Base-by-base conservation (phyloP, 2,329 filamentous ascomycete species). In the Nemania diffusa region DNA sequence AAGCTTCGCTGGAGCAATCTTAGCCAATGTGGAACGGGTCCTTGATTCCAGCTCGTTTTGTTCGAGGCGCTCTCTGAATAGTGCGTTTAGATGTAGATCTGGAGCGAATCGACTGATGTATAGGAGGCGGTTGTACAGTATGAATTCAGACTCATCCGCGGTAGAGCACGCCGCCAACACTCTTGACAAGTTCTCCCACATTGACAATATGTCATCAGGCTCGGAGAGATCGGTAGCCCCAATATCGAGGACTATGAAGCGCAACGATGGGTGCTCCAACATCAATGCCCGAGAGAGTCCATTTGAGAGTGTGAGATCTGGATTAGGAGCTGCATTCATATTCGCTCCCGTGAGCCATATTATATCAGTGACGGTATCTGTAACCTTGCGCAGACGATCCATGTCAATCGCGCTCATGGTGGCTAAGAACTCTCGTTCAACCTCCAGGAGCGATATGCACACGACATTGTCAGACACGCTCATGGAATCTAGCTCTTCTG, bases 71-170 rank as follows among this genome's bases (percentile, higher is more conserved):
- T 44, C 46, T n/a, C 46, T 27, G 17, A 60, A 60, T 17, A 60
- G 34, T 4, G 46, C 40, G 24, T 77, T 77, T 13, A 73, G 42
- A 1, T 52, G 15, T 0, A 37, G 2, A 15, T 75, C 73, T 1
- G 75, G 74, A 1, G 22, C 53, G 32, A 70, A 76, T 0, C 75
- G 70, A 32, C 75, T 77, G 27, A 74, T 53, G 40, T 73, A 53
- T 2, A 73, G 40, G 2, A 72, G 13, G 15, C 40, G 57, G 6
- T 65, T 27, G 1, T 15, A 5, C 5, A 69, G 51, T 0, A 73
- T 62, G 56, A 66, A 73, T 29, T 74, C 73, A 1, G 40, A 48
- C 6, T 58, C 56, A 5, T 8, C 32, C 13, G 26, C 44, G 15
- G 20, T 20, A 17, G 11, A 20, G n/a, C 57, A 27, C 20, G 20